Evolutionary conservation across 2,329 filamentous ascomycete species (phyloP), one percentile per base, ranked within the genome.

Genomic region (Orbilia oligospora): DNA sequence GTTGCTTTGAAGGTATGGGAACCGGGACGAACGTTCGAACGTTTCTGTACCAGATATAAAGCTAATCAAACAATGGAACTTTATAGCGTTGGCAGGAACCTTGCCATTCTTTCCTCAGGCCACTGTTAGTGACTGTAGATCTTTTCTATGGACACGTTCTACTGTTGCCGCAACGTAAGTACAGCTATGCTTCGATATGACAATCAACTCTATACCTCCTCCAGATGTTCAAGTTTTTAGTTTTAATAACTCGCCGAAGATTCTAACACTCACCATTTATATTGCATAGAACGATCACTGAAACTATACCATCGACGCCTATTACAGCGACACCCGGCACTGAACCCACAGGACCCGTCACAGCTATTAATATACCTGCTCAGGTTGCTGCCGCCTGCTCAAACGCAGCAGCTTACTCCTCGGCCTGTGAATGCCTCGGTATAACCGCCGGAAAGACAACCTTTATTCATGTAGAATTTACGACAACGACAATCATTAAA

Each of bases 361-460:
- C 53, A 16, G 69, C 36, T 53, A 72, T 20, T 36, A n/a, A 20
- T 20, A 72, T 72, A 56, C 69, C 69, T 5, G 12, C 48, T 16
- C 48, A 72, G n/a, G 69, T 58, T 16, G 53, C 30, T 2, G 69
- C 48, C 6, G 27, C 6, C 27, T 72, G 69, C 20, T 30, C 58
- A 30, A 49, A 65, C 38, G 44, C 69, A 22, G 69, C 58, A 22
- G 58, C 69, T 16, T 72, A 72, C 49, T 38, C 58, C 8, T 72
- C 69, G 44, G 58, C 58, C 30, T 72, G 69, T 38, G 36, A 44
- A 1, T 72, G 69, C 20, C 33, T 66, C n/a, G 69, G 69, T 48
- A n/a, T 72, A 49, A 72, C 58, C 5, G 49, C 48, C 20, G 44
- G 24, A 20, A 58, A 58, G 30, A 72, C 69, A 33, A 72, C 69